Base-by-base conservation (phyloP, 139 green algal species). In the Chlorella ohadii region DNA sequence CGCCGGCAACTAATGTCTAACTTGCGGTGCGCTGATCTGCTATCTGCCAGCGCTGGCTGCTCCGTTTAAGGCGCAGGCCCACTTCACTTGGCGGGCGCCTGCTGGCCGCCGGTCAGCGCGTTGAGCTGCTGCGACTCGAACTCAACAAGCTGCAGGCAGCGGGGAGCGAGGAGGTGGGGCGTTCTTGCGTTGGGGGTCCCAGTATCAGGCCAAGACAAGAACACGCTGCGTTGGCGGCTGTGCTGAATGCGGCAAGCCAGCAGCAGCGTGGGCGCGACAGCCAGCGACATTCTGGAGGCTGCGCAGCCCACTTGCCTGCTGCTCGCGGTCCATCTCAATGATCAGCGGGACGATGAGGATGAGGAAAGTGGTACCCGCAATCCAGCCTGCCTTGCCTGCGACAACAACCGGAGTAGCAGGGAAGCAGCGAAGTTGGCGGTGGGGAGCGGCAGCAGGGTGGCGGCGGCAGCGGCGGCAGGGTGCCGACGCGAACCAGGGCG, bases 281-380 rank as follows among this genome's bases (percentile, higher is more conserved):
- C 44, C 6, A 51, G 44, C 44, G 44, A 51, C n/a, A n/a, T n/a
- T n/a, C n/a, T n/a, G n/a, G n/a, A n/a, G n/a, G n/a, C n/a, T n/a
- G n/a, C n/a, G n/a, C n/a, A n/a, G n/a, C n/a, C n/a, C n/a, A n/a
- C 44, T 51, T 51, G 44, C 86, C 89, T 98, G 96, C 82, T 94
- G 88, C 89, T 99, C 96, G 11, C 96, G 84, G 79, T 99, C 96
- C 95, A 99, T 97, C 86, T 99, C 96, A 28, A 99, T 96, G n/a
- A 99, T 98, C 16, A 99, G 87, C 15, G 96, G 96, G 25, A 99
- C 92, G 1, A 97, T 87, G 15, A 99, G 85, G 11, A 99, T 86
- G 13, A 99, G 84, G 47, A 97, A 93, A 2, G 94, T 94, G 22
- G 96, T 98, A 17, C 91, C 93, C 1, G 92, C 84, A 31, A 98